These are phyloP conservation scores for Penicillium waksmanii DNA, from an alignment of 495 filamentous ascomycete genomes.

Conservation along the genomic window DNA sequence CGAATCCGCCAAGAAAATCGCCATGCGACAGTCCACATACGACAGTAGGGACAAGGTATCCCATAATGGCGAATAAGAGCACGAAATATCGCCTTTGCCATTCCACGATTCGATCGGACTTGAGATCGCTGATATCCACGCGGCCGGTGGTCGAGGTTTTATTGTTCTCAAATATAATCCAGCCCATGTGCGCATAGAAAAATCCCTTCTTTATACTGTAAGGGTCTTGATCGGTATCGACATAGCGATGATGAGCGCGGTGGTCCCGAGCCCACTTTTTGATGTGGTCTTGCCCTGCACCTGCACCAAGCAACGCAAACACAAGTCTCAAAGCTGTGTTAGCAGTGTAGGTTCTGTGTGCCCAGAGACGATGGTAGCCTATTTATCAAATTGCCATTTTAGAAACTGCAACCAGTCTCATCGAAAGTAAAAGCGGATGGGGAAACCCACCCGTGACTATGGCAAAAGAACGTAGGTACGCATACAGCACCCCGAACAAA, in stretches of 20 bases:
- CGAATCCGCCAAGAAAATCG: conserved; percentile 84
- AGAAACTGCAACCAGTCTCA: neutral
- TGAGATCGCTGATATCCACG: conserved; percentile 92
- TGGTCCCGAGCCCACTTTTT: conserved; percentile 95
- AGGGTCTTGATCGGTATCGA: conserved; percentile 96
- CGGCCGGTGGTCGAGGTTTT: conserved; percentile 78
- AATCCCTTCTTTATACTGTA: conserved; percentile 96
- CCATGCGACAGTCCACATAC: conserved; percentile 80
- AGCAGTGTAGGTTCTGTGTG: conserved; percentile 88
- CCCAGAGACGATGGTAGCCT: conserved; percentile 90
- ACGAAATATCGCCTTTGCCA: conserved; percentile 92
- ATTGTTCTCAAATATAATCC: conserved; percentile 88
- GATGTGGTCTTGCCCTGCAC: conserved; percentile 90
- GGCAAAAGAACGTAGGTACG: conserved; percentile 9
- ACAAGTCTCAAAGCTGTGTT: conserved; percentile 79
- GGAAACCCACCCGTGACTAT: conserved; percentile 16
- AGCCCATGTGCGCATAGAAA: conserved; percentile 89
- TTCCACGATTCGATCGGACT: conserved; percentile 85
- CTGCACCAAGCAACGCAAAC: conserved; percentile 85
- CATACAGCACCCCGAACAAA: conserved; percentile 8
- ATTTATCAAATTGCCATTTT: neutral
- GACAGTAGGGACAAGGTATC: conserved; percentile 75
- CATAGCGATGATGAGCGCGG: conserved; percentile 95
- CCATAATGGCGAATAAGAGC: conserved; percentile 80
- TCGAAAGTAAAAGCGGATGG: neutral